Base-by-base conservation (phyloP, 2,329 filamentous ascomycete genomes). In the Penicillium sp. region DNA sequence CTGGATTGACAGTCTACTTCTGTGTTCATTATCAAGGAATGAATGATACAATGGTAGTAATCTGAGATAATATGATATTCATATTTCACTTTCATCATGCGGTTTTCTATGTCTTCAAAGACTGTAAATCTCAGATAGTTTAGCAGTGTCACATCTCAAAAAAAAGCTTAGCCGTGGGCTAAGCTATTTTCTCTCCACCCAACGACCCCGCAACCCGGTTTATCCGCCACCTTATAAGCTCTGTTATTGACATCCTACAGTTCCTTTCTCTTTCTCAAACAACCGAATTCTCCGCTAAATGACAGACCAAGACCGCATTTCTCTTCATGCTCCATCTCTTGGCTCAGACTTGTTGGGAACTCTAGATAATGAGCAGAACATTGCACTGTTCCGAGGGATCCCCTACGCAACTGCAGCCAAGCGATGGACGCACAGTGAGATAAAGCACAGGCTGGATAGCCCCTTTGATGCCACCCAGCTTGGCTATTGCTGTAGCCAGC, bases 361-460 rank as follows among this genome's bases (percentile, higher is more conserved):
- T 14, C 18, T 50, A 21, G 47, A 50, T 13, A 43, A 23, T 21
- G 47, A 50, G 8, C 24, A 18, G 5, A 42, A 50, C n/a, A 50
- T 50, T n/a, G 36, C 47, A 9, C 36, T 50, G 14, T 50, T 50
- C 18, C 37, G 37, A 3, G 47, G 47, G 21, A 50, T 50, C 7
- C 47, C 47, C 3, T 50, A 50, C 18, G 47, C 47, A 21, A 34
- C 36, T 21, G 34, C 42, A n/a, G 31, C 10, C 36, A 42, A 50
- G 24, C 37, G 47, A 26, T 50, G 47, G 47, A 50, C 37, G 11
- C 47, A 50, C 4, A 50, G 47, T 24, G 47, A 29, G 26, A 50
- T 26, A 11, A 11, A 16, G n/a, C 34, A 42, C 26, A 24, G 18
- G 7, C 28, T 50, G 5, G 37, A 50, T 0, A 29, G 37, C 5